Conservation (phyloP, 805 yeast genomes). For the Saccharomyces kudriavzevii region DNA sequence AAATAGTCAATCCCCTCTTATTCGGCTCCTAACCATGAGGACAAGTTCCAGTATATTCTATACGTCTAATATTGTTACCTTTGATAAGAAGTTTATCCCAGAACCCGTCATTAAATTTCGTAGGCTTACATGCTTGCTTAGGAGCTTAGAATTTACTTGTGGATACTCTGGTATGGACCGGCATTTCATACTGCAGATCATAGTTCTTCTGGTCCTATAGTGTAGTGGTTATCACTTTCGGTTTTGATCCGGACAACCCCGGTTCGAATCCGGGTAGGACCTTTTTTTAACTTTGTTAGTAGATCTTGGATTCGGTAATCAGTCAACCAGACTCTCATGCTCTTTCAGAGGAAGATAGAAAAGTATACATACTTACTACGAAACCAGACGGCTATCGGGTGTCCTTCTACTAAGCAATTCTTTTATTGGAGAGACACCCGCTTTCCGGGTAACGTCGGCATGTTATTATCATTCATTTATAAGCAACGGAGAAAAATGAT, state of each 20-base stretch:
- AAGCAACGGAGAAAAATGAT: background rate
- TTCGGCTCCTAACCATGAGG: no score
- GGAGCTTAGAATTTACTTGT: no score
- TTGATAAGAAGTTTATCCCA: no score
- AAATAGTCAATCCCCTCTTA: no score
- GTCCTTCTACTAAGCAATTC: background rate
- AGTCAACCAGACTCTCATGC: background rate
- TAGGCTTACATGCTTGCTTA: no score
- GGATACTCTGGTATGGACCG: no score
- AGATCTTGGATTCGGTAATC: background rate
- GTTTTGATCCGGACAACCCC: slow-evolving; percentile 78
- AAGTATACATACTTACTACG: background rate
- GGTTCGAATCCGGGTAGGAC: slow-evolving; percentile 83
- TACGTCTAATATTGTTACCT: no score
- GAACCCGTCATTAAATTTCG: no score
- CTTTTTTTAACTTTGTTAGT: slow-evolving; percentile 28
- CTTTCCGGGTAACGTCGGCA: background rate
- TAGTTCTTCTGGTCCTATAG: slow-evolving; percentile 34
- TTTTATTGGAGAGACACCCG: background rate
- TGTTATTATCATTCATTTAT: background rate
- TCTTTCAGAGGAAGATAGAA: no score
- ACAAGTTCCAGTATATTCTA: no score
- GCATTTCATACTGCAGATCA: no score
- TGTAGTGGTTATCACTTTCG: slow-evolving; percentile 78
- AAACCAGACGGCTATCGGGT: background rate